phyloP scores from a whole-genome alignment of 768 basidiomycete genomes.

The Cytidiella melzeri region DNA sequence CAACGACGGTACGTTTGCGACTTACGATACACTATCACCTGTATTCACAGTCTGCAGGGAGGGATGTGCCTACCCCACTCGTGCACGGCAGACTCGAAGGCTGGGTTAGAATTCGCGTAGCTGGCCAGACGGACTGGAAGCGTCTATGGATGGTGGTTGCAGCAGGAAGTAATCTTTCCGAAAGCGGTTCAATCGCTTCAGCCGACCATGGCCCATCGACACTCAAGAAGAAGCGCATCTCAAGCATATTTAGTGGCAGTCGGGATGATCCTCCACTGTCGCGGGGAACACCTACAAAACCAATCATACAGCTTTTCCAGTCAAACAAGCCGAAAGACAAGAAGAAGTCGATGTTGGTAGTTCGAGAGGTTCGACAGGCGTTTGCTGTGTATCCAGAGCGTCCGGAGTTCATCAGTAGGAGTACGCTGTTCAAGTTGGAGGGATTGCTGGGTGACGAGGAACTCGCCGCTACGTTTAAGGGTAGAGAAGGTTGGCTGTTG shows the following conservation, averaged over 20 bases:
- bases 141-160: conserved; percentile 78
- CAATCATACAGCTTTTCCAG: conserved; percentile 51
- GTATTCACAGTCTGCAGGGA: conserved; percentile 25
- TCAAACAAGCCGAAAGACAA: conserved; percentile 68
- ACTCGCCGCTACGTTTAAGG: conserved; percentile 57
- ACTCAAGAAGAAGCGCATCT: conserved; percentile 50
- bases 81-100: conserved; percentile 78
- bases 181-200: conserved; percentile 21
- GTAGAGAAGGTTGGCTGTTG: conserved; percentile 78
- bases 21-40: neutral
- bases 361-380: conserved; percentile 70
- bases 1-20: conserved; percentile 33
- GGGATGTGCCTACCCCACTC: conserved; percentile 56
- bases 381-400: conserved; percentile 96
- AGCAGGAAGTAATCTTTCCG: conserved; percentile 32
- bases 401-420: conserved; percentile 83
- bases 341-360: conserved; percentile 64
- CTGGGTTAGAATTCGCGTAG: conserved; percentile 83
- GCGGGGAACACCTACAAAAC: conserved; percentile 18
- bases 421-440: conserved; percentile 90
- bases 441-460: conserved; percentile 76
- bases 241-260: conserved; percentile 48
- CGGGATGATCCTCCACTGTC: conserved; percentile 34
- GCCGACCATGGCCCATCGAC: conserved; percentile 12
- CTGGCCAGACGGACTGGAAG: conserved; percentile 99